Conservation (phyloP, 208 protist genomes). For the Vickermania ingenoplastis region DNA sequence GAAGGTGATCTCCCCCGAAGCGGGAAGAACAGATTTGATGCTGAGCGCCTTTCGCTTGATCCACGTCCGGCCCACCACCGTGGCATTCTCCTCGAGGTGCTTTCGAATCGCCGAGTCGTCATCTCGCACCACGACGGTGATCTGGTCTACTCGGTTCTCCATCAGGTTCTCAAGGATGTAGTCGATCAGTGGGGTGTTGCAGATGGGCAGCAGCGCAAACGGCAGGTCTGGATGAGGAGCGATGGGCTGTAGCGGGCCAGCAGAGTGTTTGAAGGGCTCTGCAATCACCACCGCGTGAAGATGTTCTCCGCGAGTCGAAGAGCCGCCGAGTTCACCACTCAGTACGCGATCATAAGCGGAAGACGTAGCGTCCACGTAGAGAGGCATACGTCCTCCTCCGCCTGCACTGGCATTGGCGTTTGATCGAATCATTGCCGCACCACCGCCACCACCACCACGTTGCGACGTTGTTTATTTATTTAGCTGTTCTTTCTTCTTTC, state of each 20-base stretch:
- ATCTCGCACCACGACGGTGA: conserved; percentile 57
- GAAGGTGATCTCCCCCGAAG: conserved; percentile 18
- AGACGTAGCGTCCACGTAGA: too few relatives aligned
- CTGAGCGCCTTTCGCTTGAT: conserved; percentile 27
- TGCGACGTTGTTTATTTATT: too few relatives aligned
- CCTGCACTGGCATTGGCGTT: too few relatives aligned
- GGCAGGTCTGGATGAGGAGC: conserved; percentile 40
- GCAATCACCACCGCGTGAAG: conserved; percentile 61
- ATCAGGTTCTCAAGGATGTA: conserved; percentile 82
- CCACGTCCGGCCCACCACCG: conserved; percentile 54
- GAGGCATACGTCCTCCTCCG: too few relatives aligned
- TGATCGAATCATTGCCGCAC: too few relatives aligned
- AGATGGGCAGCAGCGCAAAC: conserved; percentile 71
- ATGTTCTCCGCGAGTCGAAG: too few relatives aligned
- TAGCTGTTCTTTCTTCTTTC: too few relatives aligned
- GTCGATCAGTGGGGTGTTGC: conserved; percentile 82
- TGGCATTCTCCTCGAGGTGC: conserved; percentile 49
- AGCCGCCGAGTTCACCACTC: too few relatives aligned
- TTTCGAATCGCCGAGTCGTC: conserved; percentile 15
- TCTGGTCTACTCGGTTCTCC: conserved; percentile 60
- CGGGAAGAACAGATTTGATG: neutral
- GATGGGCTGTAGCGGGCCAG: conserved; percentile 50
- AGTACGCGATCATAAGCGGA: too few relatives aligned
- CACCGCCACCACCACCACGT: too few relatives aligned
- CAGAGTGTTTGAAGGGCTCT: conserved; percentile 24